Conservation (phyloP, 352 stramenopile species). For the Phytophthora fragariaefolia region DNA sequence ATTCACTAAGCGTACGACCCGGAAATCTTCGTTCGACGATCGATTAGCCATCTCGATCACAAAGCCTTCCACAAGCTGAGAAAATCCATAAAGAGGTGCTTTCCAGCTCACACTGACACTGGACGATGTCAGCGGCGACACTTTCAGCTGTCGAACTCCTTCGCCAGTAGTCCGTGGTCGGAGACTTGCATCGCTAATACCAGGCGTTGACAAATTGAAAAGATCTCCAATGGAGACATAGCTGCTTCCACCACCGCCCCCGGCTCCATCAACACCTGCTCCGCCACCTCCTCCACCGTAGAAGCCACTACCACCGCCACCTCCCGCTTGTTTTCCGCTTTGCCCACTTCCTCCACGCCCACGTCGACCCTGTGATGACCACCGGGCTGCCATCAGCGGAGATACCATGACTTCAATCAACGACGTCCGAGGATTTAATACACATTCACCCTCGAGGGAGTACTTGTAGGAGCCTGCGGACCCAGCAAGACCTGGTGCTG, state of each 20-base stretch:
- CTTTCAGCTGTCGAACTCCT: slow-evolving; percentile 33
- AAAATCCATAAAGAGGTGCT: slow-evolving; percentile 46
- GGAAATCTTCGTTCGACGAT: slow-evolving; percentile 65
- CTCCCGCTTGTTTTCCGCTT: slow-evolving; percentile 79
- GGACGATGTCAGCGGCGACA: slow-evolving; percentile 38
- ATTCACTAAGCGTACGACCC: slow-evolving; percentile 42
- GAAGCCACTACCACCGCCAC: slow-evolving; percentile 76
- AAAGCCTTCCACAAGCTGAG: slow-evolving; percentile 51
- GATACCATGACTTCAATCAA: slow-evolving; percentile 40
- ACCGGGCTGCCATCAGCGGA: slow-evolving; percentile 33
- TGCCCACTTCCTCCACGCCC: slow-evolving; percentile 64
- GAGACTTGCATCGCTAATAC: slow-evolving; percentile 20
- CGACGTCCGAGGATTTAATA: slow-evolving; percentile 39
- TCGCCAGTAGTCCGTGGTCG: slow-evolving; percentile 30
- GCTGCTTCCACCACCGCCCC: slow-evolving; percentile 70
- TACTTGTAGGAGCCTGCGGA: slow-evolving; percentile 53
- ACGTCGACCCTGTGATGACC: slow-evolving; percentile 47
- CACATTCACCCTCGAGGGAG: slow-evolving; percentile 48
- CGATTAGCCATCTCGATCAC: slow-evolving; percentile 68
- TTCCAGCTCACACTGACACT: slow-evolving; percentile 50
- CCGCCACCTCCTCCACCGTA: slow-evolving; percentile 80
- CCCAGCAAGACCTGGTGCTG: slow-evolving; percentile 41
- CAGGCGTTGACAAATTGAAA: slow-evolving; percentile 22
- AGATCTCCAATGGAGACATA: slow-evolving; percentile 43
- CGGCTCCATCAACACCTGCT: slow-evolving; percentile 60